Evolutionary conservation across 148 eudicot species (phyloP).

Genomic region (Polygonum aviculare): DNA sequence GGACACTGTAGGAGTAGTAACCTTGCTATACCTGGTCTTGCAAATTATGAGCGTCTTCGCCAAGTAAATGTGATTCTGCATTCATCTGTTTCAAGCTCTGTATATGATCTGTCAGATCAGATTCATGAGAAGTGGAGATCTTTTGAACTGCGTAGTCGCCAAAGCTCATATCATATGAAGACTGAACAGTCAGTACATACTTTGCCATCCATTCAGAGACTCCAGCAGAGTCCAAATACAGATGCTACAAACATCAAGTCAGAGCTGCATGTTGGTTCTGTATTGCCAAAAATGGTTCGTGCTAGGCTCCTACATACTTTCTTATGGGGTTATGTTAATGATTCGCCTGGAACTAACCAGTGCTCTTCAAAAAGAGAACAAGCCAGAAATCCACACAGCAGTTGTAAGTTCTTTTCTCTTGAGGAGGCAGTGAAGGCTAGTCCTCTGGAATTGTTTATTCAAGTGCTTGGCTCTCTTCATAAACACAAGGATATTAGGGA

Average conservation of each 20-base stretch:
- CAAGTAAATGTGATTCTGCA: constrained; percentile 57
- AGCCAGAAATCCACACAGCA: constrained; percentile 72
- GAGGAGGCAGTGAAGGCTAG: constrained; percentile 72
- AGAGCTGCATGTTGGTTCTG: constrained; percentile 59
- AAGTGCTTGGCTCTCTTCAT: constrained; percentile 68
- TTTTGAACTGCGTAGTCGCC: constrained; percentile 68
- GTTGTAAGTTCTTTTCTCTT: constrained; percentile 50
- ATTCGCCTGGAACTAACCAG: constrained; percentile 40
- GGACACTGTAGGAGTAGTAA: constrained; percentile 63
- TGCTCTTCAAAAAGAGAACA: constrained; percentile 32
- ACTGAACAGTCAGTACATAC: constrained; percentile 49
- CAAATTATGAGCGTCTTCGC: constrained; percentile 65
- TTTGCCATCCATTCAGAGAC: constrained; percentile 60
- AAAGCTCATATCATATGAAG: constrained; percentile 36
- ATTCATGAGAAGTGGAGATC: constrained; percentile 71
- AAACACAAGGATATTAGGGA: constrained; percentile 62
- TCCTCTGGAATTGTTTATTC: constrained; percentile 85
- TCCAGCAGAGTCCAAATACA: constrained; percentile 27
- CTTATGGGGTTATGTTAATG: constrained; percentile 60
- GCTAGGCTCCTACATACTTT: constrained; percentile 64
- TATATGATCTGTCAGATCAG: constrained; percentile 54
- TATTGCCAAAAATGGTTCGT: constrained; percentile 86
- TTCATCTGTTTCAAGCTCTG: constrained; percentile 45
- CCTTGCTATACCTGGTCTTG: constrained; percentile 57
- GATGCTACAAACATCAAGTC: constrained; percentile 39